A percentile compares a stretch with the other conserved stretches of the same genome.
phyloP scores from a whole-genome alignment of 2,329 filamentous ascomycete genomes.

The Diaporthe nobilis region DNA sequence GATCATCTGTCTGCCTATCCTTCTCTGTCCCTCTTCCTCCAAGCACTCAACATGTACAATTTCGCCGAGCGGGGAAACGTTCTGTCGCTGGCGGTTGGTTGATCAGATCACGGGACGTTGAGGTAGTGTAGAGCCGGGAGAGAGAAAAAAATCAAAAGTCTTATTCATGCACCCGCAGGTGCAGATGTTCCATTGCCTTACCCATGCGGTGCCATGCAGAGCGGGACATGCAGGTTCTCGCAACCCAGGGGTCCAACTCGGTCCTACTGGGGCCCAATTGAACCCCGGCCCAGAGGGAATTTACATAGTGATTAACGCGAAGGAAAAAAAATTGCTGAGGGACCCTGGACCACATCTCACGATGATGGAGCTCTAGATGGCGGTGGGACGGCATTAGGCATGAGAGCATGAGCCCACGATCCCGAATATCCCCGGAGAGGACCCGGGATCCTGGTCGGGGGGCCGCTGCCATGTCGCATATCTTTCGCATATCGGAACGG shows the following conservation, averaged over 20 bases:
- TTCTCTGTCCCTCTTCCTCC: neutral
- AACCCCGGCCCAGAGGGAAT: neutral
- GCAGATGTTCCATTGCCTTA: neutral
- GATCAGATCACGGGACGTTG: neutral
- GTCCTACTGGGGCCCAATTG: conserved; percentile 16
- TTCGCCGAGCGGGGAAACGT: neutral
- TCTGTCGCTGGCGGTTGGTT: neutral
- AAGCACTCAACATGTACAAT: neutral
- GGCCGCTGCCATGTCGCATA: neutral
- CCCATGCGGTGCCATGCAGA: conserved; percentile 10
- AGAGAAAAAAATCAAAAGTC: neutral
- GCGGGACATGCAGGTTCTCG: conserved; percentile 20
- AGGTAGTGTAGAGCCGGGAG: neutral
- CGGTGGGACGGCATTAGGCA: conserved; percentile 8
- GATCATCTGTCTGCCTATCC: neutral
- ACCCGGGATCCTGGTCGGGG: conserved; percentile 18
- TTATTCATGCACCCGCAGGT: conserved; percentile 24
- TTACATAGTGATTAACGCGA: neutral
- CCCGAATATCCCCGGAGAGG: conserved; percentile 32
- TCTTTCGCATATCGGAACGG: neutral
- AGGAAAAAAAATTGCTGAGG: neutral
- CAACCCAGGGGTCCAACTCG: conserved; percentile 13
- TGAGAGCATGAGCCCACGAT: conserved; percentile 24
- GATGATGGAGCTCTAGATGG: conserved; percentile 5
- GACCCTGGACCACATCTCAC: conserved; percentile 31